Evolutionary conservation across 345 rosid species (phyloP).

Genomic region (Pugionium cornutum): DNA sequence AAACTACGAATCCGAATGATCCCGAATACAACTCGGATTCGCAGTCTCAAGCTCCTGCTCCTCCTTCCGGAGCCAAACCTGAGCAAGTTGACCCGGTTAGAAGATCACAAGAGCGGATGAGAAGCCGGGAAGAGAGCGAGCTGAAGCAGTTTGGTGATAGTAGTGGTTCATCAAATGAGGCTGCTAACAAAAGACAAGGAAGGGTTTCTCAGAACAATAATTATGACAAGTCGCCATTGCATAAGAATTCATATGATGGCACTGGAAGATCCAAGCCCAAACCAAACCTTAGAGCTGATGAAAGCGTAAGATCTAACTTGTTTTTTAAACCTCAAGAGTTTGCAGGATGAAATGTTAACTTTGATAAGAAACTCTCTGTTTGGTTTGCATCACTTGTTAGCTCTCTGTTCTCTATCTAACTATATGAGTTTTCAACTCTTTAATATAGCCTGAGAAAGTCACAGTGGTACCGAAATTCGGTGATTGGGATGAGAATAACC

Average conservation of each 20-base stretch:
- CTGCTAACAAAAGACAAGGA: slow-evolving; percentile 44
- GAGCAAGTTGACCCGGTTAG: slow-evolving; percentile 50
- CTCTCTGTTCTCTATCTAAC: slow-evolving; percentile 13
- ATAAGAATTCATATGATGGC: slow-evolving; percentile 53
- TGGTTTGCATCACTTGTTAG: slow-evolving; percentile 2
- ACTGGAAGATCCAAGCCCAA: slow-evolving; percentile 57
- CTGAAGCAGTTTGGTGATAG: slow-evolving; percentile 53
- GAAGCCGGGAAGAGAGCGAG: slow-evolving; percentile 36
- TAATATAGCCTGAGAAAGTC: slow-evolving; percentile 58
- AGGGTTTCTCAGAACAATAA: slow-evolving; percentile 69
- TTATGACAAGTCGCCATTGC: slow-evolving; percentile 65
- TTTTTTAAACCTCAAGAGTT: not conserved
- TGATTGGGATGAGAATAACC: slow-evolving; percentile 85
- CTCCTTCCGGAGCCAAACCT: slow-evolving; percentile 44
- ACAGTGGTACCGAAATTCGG: slow-evolving; percentile 92
- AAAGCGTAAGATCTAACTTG: slow-evolving; percentile 67
- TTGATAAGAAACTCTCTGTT: too few relatives aligned
- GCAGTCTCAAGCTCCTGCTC: slow-evolving; percentile 44
- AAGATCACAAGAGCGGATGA: slow-evolving; percentile 41
- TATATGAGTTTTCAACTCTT: not conserved
- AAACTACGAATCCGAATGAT: slow-evolving; percentile 67
- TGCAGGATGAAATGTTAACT: not conserved
- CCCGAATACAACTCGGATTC: slow-evolving; percentile 62
- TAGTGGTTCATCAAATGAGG: slow-evolving; percentile 49
- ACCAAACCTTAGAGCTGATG: slow-evolving; percentile 57